Conservation (phyloP, 768 basidiomycete genomes). For the Hericium alpestre region DNA sequence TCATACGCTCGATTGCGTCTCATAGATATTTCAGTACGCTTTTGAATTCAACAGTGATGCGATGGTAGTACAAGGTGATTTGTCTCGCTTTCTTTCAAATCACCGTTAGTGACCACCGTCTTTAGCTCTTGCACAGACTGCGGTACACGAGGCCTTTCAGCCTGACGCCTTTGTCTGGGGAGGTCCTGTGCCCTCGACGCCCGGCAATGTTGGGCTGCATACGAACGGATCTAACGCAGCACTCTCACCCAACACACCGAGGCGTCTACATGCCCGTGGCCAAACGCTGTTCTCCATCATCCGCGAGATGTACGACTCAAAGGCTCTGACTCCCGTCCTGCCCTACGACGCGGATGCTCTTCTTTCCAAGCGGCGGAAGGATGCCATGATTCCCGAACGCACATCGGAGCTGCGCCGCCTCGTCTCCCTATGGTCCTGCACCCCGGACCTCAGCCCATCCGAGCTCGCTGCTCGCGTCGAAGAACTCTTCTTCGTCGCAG, state of each 20-base stretch:
- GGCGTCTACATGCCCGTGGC: constrained; percentile 16
- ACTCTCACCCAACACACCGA: constrained; percentile 10
- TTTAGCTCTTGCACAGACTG: constrained; percentile 37
- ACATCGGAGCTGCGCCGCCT: constrained; percentile 36
- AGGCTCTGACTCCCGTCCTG: constrained; percentile 35
- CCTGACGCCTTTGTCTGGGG: constrained; percentile 24
- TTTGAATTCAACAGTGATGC: constrained; percentile 41
- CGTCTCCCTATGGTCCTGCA: constrained; percentile 30
- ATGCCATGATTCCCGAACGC: constrained; percentile 28
- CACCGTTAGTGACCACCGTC: neutral
- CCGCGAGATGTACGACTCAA: constrained; percentile 39
- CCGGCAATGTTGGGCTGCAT: neutral
- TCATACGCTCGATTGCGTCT: neutral
- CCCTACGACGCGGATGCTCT: constrained; percentile 40
- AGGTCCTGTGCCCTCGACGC: neutral
- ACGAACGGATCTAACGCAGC: neutral
- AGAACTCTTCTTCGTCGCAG: constrained; percentile 38
- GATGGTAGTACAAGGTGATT: constrained; percentile 37
- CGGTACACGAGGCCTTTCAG: constrained; percentile 25
- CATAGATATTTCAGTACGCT: constrained; percentile 30
- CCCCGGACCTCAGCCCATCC: constrained; percentile 19
- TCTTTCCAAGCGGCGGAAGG: constrained; percentile 25
- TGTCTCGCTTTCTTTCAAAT: neutral
- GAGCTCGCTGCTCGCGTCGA: constrained; percentile 34
- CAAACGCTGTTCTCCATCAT: constrained; percentile 40